Percentiles rank a stretch among this genome's conserved stretches.
phyloP scores from a whole-genome alignment of 768 basidiomycete species.

The Auricularia auricula-judae region DNA sequence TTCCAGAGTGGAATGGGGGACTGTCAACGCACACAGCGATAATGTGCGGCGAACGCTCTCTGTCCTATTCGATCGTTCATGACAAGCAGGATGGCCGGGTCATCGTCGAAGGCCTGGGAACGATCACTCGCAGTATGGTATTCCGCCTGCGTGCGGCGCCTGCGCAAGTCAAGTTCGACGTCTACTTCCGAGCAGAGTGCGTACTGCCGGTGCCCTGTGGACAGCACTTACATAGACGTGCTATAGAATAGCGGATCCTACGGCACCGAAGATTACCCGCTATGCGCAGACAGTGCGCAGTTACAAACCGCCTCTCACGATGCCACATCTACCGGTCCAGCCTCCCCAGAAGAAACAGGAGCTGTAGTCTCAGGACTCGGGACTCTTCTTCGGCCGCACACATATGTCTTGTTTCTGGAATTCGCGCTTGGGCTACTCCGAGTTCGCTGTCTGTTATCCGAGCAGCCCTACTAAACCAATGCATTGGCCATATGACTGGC shows the following conservation, averaged over 20 bases:
- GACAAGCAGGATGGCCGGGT: not conserved
- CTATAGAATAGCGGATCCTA: not conserved
- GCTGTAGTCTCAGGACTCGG: not conserved
- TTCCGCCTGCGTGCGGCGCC: not conserved
- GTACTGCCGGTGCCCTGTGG: not conserved
- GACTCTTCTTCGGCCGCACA: no score
- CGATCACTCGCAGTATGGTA: not conserved
- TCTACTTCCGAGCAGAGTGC: not conserved
- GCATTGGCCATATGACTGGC: no score
- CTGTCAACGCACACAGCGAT: not conserved
- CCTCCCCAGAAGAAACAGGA: not conserved
- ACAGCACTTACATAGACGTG: not conserved
- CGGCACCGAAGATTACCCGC: not conserved
- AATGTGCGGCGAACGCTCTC: not conserved
- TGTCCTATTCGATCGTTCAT: not conserved
- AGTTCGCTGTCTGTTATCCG: no score
- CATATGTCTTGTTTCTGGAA: no score
- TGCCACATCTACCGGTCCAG: not conserved
- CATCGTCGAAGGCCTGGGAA: not conserved
- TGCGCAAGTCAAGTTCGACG: not conserved
- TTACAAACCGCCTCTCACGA: not conserved
- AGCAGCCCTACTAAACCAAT: no score
- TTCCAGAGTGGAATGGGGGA: not conserved
- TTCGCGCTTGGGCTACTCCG: no score
- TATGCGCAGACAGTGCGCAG: not conserved